Evolutionary conservation across 257 asterid genomes (phyloP), one percentile per base, ranked within the genome.

Genomic region (Cinchona pubescens): DNA sequence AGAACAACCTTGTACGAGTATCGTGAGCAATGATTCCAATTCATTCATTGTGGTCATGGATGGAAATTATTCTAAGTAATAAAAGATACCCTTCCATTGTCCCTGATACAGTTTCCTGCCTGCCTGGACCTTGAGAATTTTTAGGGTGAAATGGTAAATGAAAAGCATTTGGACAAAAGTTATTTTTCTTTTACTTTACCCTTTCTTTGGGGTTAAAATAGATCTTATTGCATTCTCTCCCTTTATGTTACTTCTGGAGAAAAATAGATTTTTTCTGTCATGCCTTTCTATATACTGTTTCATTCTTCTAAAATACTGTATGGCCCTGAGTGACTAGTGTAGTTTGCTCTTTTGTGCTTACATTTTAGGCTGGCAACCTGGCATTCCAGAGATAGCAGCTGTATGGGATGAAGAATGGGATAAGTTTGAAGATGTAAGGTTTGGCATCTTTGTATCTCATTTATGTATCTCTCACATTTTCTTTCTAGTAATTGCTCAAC

Each of bases 381-480:
- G 99, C 68, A 79, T 95, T 67, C 96, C 98, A 4, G 98, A 90
- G 83, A 66, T 87, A 63, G 92, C 96, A 64, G 91, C 86, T 76
- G 84, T 91, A 70, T 95, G 99, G 99, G 98, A 95, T 83, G 99
- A 95, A 87, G 99, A 95, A 58, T 95, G 99, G 99, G 99, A 95
- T 87, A 95, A 95, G 84, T 95, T 95, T 63, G 93, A 92, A 34
- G 99, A 95, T 79, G 96, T n/a, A 92, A 91, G 99, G 99, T 95
- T 82, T 73, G 80, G 10, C 77, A 48, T 79, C 76, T 75, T 70
- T 51, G 79, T 64, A 82, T 61, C 72, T 74, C 51, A 0, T 51
- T 60, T 30, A 35, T 7, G 43, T 34, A 1, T 70, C 32, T n/a
- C 30, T 69, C 71, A 34, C 25, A 38, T 70, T 68, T 69, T 27